Conservation (phyloP, 192 early-diverging fungal species). For the Spizellomyces punctatus region DNA sequence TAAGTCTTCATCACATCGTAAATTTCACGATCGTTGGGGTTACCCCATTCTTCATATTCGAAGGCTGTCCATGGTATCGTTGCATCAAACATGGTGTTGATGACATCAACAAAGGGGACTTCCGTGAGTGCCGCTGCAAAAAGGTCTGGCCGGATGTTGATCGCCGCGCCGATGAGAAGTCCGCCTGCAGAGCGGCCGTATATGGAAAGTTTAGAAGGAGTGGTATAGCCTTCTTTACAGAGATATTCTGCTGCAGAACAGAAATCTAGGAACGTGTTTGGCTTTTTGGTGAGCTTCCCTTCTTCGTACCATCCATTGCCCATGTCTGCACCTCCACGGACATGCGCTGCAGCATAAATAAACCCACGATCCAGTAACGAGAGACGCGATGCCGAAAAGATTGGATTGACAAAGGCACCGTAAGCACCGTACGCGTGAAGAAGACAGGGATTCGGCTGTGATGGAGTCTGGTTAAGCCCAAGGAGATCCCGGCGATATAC, state of each 20-base stretch:
- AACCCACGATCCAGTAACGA: slow-evolving; percentile 47
- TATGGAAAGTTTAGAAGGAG: slow-evolving; percentile 34
- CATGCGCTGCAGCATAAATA: slow-evolving; percentile 46
- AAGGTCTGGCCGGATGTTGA: slow-evolving; percentile 48
- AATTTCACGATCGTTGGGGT: slow-evolving; percentile 43
- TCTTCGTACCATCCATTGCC: slow-evolving; percentile 49
- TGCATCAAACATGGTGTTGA: slow-evolving; percentile 49
- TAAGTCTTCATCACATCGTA: slow-evolving; percentile 48
- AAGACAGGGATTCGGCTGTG: slow-evolving; percentile 35
- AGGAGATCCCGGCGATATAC: slow-evolving; percentile 45
- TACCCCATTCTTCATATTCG: slow-evolving; percentile 53
- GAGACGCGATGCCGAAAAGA: slow-evolving; percentile 27
- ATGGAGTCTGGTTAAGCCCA: slow-evolving; percentile 28
- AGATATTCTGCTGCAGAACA: slow-evolving; percentile 39
- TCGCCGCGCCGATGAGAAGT: slow-evolving; percentile 45
- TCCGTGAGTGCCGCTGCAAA: slow-evolving; percentile 38
- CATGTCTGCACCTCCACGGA: slow-evolving; percentile 48
- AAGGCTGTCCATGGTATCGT: slow-evolving; percentile 44
- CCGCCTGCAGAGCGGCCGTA: slow-evolving; percentile 47
- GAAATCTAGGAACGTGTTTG: slow-evolving; percentile 50
- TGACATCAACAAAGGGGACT: slow-evolving; percentile 51
- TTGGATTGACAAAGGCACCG: slow-evolving; percentile 37
- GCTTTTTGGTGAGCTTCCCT: slow-evolving; percentile 46
- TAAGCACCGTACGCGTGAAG: slow-evolving; percentile 47
- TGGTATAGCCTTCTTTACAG: slow-evolving; percentile 42